phyloP scores from a whole-genome alignment of 176 grass and related monocot genomes.

The Juncus effusus region DNA sequence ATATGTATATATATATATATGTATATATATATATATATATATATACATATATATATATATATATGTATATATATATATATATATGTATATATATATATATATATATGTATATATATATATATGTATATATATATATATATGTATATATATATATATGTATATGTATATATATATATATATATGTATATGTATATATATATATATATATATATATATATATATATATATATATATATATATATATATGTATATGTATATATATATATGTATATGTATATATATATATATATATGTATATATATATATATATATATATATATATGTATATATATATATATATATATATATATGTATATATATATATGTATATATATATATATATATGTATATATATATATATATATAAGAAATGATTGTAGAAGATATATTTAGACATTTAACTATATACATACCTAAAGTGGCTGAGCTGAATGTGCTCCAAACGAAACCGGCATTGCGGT shows the following conservation, averaged over 20 bases:
- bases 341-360: not conserved
- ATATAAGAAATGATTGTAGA: too few species aligned
- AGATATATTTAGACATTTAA: too few species aligned
- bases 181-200: not conserved
- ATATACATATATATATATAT: not conserved
- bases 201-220: not conserved
- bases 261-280: not conserved
- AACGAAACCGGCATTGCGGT: conserved; percentile 48
- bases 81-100: not conserved
- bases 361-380: not conserved
- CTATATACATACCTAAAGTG: conserved; percentile 54
- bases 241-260: not conserved
- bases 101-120: not conserved
- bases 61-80: not conserved
- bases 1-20: not conserved
- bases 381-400: not conserved
- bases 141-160: not conserved
- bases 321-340: not conserved
- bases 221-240: not conserved
- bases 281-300: not conserved
- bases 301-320: not conserved
- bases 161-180: not conserved
- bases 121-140: not conserved
- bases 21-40: not conserved
- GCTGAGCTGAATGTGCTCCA: conserved; percentile 90